These are phyloP conservation scores for Fonsecaea pugnacius DNA, from an alignment of 2,329 filamentous ascomycete species.

Conservation along the genomic window DNA sequence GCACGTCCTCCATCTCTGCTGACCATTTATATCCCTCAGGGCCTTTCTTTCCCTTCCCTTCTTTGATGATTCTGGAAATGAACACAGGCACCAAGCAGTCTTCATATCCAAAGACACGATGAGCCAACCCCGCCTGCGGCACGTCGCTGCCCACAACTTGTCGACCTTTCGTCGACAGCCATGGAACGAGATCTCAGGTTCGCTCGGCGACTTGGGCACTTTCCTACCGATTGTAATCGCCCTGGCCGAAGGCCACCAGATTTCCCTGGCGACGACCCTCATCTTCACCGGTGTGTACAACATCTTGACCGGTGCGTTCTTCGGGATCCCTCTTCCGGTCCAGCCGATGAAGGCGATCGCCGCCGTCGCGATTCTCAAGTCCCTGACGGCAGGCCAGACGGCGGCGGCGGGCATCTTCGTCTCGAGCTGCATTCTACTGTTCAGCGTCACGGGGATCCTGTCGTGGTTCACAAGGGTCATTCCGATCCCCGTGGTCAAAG, in stretches of 20 bases:
- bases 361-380: conserved; percentile 77
- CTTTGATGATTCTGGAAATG: not conserved
- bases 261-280: conserved; percentile 78
- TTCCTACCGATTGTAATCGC: conserved; percentile 87
- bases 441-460: conserved; percentile 80
- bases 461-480: conserved; percentile 73
- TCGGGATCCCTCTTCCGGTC: conserved; percentile 87
- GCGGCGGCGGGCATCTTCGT: conserved; percentile 85
- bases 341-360: conserved; percentile 93
- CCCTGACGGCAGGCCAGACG: conserved; percentile 70
- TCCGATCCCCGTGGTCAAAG: conserved; percentile 86
- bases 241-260: conserved; percentile 74
- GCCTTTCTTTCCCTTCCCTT: not conserved
- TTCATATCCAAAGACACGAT: conserved; percentile 6
- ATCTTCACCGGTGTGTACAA: conserved; percentile 90
- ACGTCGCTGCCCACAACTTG: conserved; percentile 54
- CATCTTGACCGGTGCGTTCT: conserved; percentile 76
- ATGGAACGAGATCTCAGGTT: conserved; percentile 81
- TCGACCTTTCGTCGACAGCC: conserved; percentile 60
- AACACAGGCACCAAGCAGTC: not conserved
- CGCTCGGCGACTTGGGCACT: conserved; percentile 86
- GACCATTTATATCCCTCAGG: conserved; percentile 4
- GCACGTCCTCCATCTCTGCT: not conserved
- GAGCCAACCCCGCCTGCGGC: conserved; percentile 19
- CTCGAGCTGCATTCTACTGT: conserved; percentile 70